Evolutionary conservation across 1,284 basidiomycete genomes (phyloP).

Genomic region (Apiotrichum domesticum): DNA sequence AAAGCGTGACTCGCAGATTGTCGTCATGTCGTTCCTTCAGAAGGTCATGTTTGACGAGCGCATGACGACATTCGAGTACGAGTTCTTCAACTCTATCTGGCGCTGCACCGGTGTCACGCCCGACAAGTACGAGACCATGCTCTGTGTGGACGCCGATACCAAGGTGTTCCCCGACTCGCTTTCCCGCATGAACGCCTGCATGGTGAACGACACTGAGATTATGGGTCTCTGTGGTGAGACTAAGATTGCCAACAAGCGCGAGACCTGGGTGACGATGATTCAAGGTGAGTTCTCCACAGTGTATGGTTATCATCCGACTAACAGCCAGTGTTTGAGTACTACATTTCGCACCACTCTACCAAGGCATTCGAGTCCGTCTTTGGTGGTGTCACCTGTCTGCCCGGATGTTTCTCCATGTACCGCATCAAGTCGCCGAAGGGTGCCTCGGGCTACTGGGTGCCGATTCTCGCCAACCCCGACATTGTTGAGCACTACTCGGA

Average conservation of each 20-base stretch:
- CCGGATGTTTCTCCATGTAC: slow-evolving; percentile 99
- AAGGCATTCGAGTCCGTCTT: slow-evolving; percentile 99
- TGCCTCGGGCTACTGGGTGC: slow-evolving; percentile 90
- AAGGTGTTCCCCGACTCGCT: slow-evolving; percentile 94
- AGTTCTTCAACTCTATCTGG: slow-evolving; percentile 98
- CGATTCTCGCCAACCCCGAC: slow-evolving; percentile 93
- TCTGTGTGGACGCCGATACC: slow-evolving; percentile 98
- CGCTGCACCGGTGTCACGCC: slow-evolving; percentile 90
- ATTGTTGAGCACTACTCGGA: slow-evolving; percentile 97
- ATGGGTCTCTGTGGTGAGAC: slow-evolving; percentile 99
- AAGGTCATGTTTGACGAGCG: slow-evolving; percentile 99
- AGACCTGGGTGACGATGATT: slow-evolving; percentile 99
- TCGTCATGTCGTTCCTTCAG: slow-evolving; percentile 95
- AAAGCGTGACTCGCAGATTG: slow-evolving; percentile 96
- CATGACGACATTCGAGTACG: slow-evolving; percentile 99
- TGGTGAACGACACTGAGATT: slow-evolving; percentile 92
- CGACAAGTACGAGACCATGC: slow-evolving; percentile 89
- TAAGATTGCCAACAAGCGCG: slow-evolving; percentile 96
- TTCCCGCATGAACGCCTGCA: slow-evolving; percentile 85
- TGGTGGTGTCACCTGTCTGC: slow-evolving; percentile 97
- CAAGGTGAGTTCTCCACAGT: slow-evolving; percentile 54
- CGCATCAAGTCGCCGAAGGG: slow-evolving; percentile 96
- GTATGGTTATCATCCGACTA: neutral
- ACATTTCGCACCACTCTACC: slow-evolving; percentile 97
- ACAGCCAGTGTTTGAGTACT: slow-evolving; percentile 87